phyloP scores from a whole-genome alignment of 495 filamentous ascomycete genomes.

The Penicillium paxilli region DNA sequence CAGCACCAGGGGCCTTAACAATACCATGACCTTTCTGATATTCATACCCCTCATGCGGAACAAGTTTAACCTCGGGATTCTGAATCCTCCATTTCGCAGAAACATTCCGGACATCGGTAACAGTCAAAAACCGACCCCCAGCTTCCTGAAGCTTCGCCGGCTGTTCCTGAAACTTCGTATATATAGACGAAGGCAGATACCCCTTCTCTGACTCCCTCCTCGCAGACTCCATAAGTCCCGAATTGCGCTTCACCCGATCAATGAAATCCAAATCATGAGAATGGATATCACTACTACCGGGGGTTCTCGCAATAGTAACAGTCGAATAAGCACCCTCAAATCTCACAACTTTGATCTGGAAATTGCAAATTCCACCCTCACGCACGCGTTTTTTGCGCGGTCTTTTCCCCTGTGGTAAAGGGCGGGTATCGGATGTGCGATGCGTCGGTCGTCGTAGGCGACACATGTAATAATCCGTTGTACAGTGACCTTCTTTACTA shows the following conservation, averaged over 20 bases:
- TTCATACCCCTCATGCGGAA: slow-evolving; percentile 52
- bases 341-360: slow-evolving; percentile 51
- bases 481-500: slow-evolving; percentile 50
- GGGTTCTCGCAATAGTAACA: slow-evolving; percentile 42
- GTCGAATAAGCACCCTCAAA: slow-evolving; percentile 50
- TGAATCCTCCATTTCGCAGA: slow-evolving; percentile 53
- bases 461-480: slow-evolving; percentile 55
- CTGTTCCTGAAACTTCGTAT: slow-evolving; percentile 51
- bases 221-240: slow-evolving; percentile 52
- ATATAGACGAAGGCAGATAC: slow-evolving; percentile 55
- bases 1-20: slow-evolving; percentile 31
- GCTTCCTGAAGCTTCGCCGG: slow-evolving; percentile 45
- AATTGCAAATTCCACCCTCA: slow-evolving; percentile 53
- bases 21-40: slow-evolving; percentile 54
- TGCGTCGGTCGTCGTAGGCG: slow-evolving; percentile 47
- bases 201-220: slow-evolving; percentile 50
- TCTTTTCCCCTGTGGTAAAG: slow-evolving; percentile 52
- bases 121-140: slow-evolving; percentile 50
- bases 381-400: slow-evolving; percentile 50
- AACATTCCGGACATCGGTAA: slow-evolving; percentile 53
- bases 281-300: slow-evolving; percentile 42
- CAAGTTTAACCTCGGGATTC: slow-evolving; percentile 46
- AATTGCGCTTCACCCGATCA: slow-evolving; percentile 53
- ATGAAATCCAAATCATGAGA: slow-evolving; percentile 53
- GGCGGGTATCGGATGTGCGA: slow-evolving; percentile 42